Conservation (phyloP, 2,329 filamentous ascomycete species). For the Ceratocystis huliohia region DNA sequence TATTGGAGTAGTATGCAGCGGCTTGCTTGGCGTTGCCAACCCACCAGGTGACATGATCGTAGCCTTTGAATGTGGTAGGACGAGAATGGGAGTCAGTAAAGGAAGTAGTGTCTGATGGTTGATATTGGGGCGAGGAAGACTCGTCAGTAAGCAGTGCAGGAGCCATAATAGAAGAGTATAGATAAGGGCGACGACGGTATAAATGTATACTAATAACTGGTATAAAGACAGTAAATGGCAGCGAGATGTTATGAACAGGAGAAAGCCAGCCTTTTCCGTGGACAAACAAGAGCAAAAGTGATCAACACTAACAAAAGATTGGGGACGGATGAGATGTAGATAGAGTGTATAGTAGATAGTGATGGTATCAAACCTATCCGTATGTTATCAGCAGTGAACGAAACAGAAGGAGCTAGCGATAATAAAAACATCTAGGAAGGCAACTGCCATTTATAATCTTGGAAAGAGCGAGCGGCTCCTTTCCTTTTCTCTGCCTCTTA, state of each 20-base stretch:
- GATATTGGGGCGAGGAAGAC: not conserved
- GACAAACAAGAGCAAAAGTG: not conserved
- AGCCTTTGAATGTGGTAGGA: conserved; percentile 57
- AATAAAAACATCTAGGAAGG: not conserved
- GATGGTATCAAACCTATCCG: too few species aligned
- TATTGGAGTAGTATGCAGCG: conserved; percentile 72
- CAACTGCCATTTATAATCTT: conserved; percentile 1
- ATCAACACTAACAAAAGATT: too few species aligned
- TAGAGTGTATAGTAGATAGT: too few species aligned
- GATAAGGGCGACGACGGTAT: not conserved
- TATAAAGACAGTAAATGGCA: not conserved
- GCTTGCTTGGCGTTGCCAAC: conserved; percentile 96
- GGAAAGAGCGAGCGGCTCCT: not conserved
- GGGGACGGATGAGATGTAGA: too few species aligned
- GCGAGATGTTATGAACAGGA: not conserved
- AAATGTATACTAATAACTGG: not conserved
- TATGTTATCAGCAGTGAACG: not conserved
- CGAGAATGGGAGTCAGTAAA: conserved; percentile 40
- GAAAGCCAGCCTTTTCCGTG: not conserved
- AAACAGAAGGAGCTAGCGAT: conserved; percentile 1
- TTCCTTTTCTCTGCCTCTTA: too few species aligned
- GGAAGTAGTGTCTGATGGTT: conserved; percentile 30
- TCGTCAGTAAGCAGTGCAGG: conserved; percentile 43
- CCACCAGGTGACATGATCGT: conserved; percentile 91
- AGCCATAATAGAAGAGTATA: conserved; percentile 35